Base-by-base conservation (phyloP, 768 basidiomycete species). In the Leucocoprinus leucothites region DNA sequence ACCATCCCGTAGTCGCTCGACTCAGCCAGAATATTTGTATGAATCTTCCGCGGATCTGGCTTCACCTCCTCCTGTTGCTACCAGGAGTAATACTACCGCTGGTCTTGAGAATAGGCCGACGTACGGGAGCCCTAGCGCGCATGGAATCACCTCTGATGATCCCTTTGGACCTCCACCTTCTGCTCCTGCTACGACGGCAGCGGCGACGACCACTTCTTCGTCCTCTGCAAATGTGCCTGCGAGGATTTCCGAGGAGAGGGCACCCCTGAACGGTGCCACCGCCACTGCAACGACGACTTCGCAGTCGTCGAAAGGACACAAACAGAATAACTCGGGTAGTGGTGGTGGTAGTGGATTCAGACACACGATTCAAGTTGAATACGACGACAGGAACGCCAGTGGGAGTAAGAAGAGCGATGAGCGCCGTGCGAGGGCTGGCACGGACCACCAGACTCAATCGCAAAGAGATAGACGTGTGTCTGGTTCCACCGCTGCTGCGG, bases 331-430 rank as follows among this genome's bases (percentile, higher is more conserved):
- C 13, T 34, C 31, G n/a, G n/a, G 63, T 9, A 71, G 69, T 57
- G 77, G 77, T 34, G 64, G 65, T 16, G 64, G 59, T 9, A 64
- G 64, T 55, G 66, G 65, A 51, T 86, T 89, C 69, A 77, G 94
- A 47, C 94, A 98, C 70, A 98, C 97, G 9, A 91, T 98, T 45
- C 97, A 98, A 69, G 89, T 98, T 57, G 97, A 99, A 70, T 98
- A 98, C 63, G 89, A 88, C 55, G 86, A 86, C 53, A 79, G 80
- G 41, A 62, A 61, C 56, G 58, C 63, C 63, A 68, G 63, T 49
- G 51, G 66, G 42, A 56, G 61, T 24, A 68, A 68, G 60, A 68
- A 60, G 59, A 72, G 67, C 35, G 69, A 72, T 38, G 69, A 74
- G 13, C 53, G 53, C 38, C 53, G 53, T 16, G 46, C 45, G 1